Conservation (phyloP, 2,329 filamentous ascomycete genomes). For the Trichophaea hybrida region DNA sequence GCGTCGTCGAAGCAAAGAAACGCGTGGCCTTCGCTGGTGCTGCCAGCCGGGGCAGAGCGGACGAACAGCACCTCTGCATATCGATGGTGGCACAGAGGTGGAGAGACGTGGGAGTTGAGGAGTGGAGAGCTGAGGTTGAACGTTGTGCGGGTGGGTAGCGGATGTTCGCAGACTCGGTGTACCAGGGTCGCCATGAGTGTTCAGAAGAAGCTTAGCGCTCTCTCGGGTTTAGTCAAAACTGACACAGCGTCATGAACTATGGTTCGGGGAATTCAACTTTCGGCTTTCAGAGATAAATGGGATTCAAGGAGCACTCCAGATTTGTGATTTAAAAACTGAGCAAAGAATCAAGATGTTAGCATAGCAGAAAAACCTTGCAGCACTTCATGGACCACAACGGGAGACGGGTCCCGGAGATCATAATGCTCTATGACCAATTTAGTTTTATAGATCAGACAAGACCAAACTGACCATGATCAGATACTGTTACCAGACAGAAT, state of each 20-base stretch:
- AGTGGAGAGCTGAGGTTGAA: constrained; percentile 7
- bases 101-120: constrained; percentile 5
- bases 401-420: too few species aligned
- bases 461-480: too few species aligned
- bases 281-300: too few species aligned
- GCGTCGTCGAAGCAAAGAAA: constrained; percentile 19
- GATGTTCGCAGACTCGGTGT: not conserved
- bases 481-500: too few species aligned
- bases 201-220: not conserved
- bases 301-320: too few species aligned
- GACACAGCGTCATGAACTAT: not conserved
- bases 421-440: too few species aligned
- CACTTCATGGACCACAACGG: too few species aligned
- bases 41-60: constrained; percentile 41
- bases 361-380: too few species aligned
- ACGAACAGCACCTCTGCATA: constrained; percentile 35
- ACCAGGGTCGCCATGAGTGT: not conserved
- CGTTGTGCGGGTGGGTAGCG: not conserved
- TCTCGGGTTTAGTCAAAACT: not conserved
- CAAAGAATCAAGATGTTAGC: too few species aligned
- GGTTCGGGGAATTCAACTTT: not conserved
- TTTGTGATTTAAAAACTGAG: too few species aligned
- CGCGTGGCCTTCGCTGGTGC: constrained; percentile 35
- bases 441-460: too few species aligned
- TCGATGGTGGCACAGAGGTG: constrained; percentile 11